Percentiles rank a stretch among this genome's conserved stretches.
Evolutionary conservation across 179 eudicot species (phyloP).

Genomic region (Silene noctiflora): DNA sequence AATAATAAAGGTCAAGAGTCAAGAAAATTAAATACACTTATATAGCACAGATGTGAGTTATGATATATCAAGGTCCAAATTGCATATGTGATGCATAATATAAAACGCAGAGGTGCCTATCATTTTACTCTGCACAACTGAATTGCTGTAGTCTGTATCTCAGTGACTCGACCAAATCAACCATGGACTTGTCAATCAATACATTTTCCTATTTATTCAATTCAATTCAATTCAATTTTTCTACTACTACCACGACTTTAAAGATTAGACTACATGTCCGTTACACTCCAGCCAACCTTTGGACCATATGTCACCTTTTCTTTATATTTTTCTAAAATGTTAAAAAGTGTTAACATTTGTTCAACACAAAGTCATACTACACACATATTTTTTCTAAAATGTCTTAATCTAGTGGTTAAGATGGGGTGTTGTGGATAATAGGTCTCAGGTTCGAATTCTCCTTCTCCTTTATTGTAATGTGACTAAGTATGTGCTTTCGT

Average conservation of each 20-base stretch:
- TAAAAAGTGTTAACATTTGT: too few relatives aligned
- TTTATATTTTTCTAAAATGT: too few relatives aligned
- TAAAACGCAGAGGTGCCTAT: slow-evolving; percentile 20
- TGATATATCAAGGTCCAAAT: slow-evolving; percentile 34
- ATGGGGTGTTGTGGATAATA: too few relatives aligned
- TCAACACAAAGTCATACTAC: too few relatives aligned
- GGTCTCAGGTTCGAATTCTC: too few relatives aligned
- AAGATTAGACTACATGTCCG: slow-evolving; percentile 26
- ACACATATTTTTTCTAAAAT: too few relatives aligned
- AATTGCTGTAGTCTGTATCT: slow-evolving; percentile 38
- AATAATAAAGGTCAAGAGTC: slow-evolving; percentile 9
- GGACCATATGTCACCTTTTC: background rate
- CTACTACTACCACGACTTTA: background rate
- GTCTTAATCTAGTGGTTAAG: too few relatives aligned
- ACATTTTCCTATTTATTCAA: background rate
- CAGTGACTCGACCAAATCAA: slow-evolving; percentile 31
- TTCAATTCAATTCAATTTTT: too few relatives aligned
- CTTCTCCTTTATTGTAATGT: too few relatives aligned
- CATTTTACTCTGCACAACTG: slow-evolving; percentile 34
- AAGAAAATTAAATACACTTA: too few relatives aligned
- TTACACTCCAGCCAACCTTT: slow-evolving; percentile 11
- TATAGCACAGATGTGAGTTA: too few relatives aligned
- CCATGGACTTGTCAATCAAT: slow-evolving; percentile 31
- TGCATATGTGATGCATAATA: slow-evolving; percentile 10
- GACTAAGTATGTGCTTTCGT: too few relatives aligned